phyloP scores from a whole-genome alignment of 192 early-diverging fungal species.

The Rhizophagus clarus region DNA sequence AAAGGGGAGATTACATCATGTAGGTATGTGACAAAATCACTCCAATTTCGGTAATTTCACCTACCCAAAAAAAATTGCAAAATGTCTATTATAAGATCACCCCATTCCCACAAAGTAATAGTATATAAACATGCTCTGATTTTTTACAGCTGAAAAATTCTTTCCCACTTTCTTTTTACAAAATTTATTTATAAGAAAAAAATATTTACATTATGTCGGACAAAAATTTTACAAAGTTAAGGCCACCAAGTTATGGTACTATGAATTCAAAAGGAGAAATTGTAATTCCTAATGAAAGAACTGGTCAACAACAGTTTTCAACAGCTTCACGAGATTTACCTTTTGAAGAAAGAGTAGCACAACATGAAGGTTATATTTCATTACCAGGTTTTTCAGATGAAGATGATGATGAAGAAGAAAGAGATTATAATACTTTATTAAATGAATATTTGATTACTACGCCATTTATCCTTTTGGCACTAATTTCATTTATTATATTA shows the following conservation, averaged over 20 bases:
- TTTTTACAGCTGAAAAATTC: background rate
- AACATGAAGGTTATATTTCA: background rate
- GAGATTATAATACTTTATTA: slow-evolving; percentile 4
- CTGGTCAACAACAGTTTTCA: background rate
- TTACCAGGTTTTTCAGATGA: slow-evolving; percentile 9
- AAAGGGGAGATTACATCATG: no score
- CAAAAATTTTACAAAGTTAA: background rate
- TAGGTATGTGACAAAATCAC: no score
- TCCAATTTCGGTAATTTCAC: no score
- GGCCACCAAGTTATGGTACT: background rate
- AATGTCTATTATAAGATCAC: no score
- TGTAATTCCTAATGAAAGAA: background rate
- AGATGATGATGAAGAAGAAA: slow-evolving; percentile 14
- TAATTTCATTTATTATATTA: background rate
- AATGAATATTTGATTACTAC: background rate
- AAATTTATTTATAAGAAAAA: background rate
- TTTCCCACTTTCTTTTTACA: background rate
- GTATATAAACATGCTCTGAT: no score
- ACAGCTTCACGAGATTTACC: background rate
- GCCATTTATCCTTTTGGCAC: background rate
- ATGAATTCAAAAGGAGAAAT: background rate
- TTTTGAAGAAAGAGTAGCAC: background rate
- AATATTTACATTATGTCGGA: background rate
- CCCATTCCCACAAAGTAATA: no score
- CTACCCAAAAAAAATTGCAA: no score